Evolutionary conservation across 495 filamentous ascomycete species (phyloP).

Genomic region (Aspergillus sparsus): DNA sequence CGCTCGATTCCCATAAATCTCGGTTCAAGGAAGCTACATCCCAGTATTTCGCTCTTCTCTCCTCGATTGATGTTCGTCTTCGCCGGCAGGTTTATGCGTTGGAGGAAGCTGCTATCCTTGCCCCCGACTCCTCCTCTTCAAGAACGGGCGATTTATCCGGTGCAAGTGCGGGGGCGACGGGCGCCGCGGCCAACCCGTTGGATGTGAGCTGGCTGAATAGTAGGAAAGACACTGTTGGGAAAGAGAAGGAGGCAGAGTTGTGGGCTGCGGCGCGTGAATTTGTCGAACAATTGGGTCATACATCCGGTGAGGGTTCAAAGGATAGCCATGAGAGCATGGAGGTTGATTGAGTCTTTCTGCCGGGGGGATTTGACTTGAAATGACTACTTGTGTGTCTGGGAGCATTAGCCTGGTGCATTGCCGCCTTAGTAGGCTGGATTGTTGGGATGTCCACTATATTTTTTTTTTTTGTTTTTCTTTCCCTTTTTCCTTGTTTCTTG

Average conservation of each 20-base stretch:
- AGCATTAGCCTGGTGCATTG: no score
- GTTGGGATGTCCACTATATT: neutral
- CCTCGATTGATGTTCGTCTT: conserved; percentile 67
- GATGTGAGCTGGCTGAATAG: conserved; percentile 87
- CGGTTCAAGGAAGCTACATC: conserved; percentile 64
- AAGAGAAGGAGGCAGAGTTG: conserved; percentile 76
- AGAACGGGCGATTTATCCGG: conserved; percentile 31
- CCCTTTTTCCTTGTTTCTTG: conserved; percentile 3
- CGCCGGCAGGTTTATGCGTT: conserved; percentile 77
- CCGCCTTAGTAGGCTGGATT: neutral
- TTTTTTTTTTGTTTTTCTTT: neutral
- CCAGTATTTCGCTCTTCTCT: conserved; percentile 67
- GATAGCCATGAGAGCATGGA: conserved; percentile 37
- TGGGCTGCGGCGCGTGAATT: conserved; percentile 62
- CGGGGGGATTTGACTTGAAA: neutral
- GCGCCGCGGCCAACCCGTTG: conserved; percentile 43
- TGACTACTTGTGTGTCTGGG: neutral
- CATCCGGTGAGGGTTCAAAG: conserved; percentile 13
- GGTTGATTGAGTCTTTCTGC: conserved; percentile 29
- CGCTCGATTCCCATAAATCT: conserved; percentile 53
- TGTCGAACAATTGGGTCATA: conserved; percentile 41
- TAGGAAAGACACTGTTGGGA: conserved; percentile 71
- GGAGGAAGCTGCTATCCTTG: conserved; percentile 75
- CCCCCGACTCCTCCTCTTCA: conserved; percentile 33
- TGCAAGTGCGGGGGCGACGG: conserved; percentile 24